phyloP scores from a whole-genome alignment of 768 basidiomycete species.

The Leucocoprinus sp. region DNA sequence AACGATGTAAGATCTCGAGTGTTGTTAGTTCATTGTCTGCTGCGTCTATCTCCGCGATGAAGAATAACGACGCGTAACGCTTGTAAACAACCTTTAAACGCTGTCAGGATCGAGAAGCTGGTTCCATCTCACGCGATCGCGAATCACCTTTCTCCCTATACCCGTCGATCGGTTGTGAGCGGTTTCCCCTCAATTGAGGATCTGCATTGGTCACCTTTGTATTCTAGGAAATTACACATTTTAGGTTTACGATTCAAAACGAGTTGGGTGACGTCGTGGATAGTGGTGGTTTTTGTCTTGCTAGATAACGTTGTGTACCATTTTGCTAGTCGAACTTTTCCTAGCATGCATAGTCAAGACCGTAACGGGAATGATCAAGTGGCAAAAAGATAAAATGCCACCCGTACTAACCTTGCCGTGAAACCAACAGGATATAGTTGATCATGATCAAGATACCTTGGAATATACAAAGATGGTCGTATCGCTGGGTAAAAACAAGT shows the following conservation, averaged over 20 bases:
- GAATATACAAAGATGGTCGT: not conserved
- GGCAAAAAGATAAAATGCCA: not conserved
- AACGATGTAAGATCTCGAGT: slow-evolving; percentile 90
- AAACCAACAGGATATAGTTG: slow-evolving; percentile 90
- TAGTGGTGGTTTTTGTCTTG: slow-evolving; percentile 81
- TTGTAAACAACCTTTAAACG: slow-evolving; percentile 75
- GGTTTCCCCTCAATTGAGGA: too few relatives aligned
- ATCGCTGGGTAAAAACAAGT: not conserved
- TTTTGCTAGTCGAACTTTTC: slow-evolving; percentile 91
- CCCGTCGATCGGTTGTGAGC: too few relatives aligned
- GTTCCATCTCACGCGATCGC: not conserved
- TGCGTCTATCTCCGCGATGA: slow-evolving; percentile 78
- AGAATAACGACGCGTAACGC: slow-evolving; percentile 93
- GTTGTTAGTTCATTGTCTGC: slow-evolving; percentile 88
- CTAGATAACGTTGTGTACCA: slow-evolving; percentile 86
- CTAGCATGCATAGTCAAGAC: slow-evolving; percentile 28
- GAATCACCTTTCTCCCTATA: not conserved
- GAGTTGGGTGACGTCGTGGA: slow-evolving; percentile 92
- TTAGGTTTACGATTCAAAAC: slow-evolving; percentile 80
- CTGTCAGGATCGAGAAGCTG: not conserved
- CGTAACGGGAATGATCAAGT: not conserved
- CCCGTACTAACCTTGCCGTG: slow-evolving; percentile 65
- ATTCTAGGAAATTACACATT: slow-evolving; percentile 96
- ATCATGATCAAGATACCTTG: slow-evolving; percentile 43
- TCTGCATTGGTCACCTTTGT: slow-evolving; percentile 92